These are phyloP conservation scores for Rhodotorula paludigena DNA, from an alignment of 768 basidiomycete genomes.

Conservation along the genomic window DNA sequence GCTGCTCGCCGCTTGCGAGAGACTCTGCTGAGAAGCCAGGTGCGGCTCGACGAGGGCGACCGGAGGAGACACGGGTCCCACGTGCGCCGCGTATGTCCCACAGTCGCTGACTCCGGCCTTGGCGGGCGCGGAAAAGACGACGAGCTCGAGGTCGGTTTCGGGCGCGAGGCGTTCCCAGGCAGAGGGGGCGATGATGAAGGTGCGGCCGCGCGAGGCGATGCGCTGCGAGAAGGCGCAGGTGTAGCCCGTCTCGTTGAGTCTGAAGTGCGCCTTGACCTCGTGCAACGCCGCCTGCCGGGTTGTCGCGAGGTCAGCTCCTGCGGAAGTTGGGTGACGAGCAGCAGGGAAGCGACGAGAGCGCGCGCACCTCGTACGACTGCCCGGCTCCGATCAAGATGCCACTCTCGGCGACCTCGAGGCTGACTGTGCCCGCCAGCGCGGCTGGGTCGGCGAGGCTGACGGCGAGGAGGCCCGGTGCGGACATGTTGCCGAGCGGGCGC, in stretches of 20 bases:
- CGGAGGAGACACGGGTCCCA: not conserved
- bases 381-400: not conserved
- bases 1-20: not conserved
- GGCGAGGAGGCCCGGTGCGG: not conserved
- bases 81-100: too few relatives aligned
- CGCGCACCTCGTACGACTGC: constrained; percentile 4
- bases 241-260: not conserved
- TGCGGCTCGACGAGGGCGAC: not conserved
- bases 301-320: not conserved
- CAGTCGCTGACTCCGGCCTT: not conserved
- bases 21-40: too few relatives aligned
- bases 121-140: not conserved
- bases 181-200: not conserved
- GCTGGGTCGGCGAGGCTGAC: not conserved
- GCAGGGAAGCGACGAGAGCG: too few relatives aligned
- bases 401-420: not conserved
- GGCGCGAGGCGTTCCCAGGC: not conserved
- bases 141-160: not conserved
- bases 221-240: not conserved
- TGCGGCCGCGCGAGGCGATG: not conserved
- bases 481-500: not conserved
- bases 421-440: not conserved
- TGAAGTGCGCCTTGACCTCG: not conserved
- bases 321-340: not conserved
- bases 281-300: not conserved